phyloP scores from a whole-genome alignment of 2,329 filamentous ascomycete species.

The Fonsecaea multimorphosa region DNA sequence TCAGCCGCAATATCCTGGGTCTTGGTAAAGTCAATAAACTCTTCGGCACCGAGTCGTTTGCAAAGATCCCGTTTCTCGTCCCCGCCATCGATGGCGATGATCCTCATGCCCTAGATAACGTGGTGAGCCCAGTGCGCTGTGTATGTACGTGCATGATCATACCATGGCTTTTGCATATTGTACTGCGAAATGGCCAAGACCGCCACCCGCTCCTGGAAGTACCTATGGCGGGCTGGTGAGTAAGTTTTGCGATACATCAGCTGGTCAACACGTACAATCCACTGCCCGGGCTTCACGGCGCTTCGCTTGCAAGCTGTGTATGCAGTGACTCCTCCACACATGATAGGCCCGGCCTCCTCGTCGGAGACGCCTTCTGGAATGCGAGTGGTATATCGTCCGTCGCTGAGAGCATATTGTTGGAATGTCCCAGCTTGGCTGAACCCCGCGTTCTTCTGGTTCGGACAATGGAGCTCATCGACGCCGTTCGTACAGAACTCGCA shows the following conservation, averaged over 20 bases:
- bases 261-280: slow-evolving; percentile 37
- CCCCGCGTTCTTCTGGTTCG: slow-evolving; percentile 46
- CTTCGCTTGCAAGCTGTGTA: slow-evolving; percentile 51
- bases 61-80: slow-evolving; percentile 47
- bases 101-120: slow-evolving; percentile 42
- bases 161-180: slow-evolving; percentile 46
- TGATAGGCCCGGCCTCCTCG: slow-evolving; percentile 48
- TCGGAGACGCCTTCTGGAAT: slow-evolving; percentile 47
- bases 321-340: slow-evolving; percentile 48
- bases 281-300: slow-evolving; percentile 43
- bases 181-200: slow-evolving; percentile 43
- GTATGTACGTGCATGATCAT: not conserved
- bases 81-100: slow-evolving; percentile 50
- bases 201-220: slow-evolving; percentile 42
- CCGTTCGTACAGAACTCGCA: slow-evolving; percentile 75
- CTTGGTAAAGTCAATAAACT: slow-evolving; percentile 47
- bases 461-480: slow-evolving; percentile 46
- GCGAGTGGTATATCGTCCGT: slow-evolving; percentile 45
- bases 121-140: slow-evolving; percentile 1
- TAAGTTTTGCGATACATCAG: not conserved
- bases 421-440: slow-evolving; percentile 49
- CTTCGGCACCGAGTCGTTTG: slow-evolving; percentile 47
- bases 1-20: slow-evolving; percentile 46
- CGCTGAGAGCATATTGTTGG: slow-evolving; percentile 46
- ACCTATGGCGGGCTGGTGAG: slow-evolving; percentile 26